Percentiles rank a stretch among this genome's conserved stretches.
Evolutionary conservation across 108 stramenopile species (phyloP).

Genomic region (Nitzschia inconspicua): DNA sequence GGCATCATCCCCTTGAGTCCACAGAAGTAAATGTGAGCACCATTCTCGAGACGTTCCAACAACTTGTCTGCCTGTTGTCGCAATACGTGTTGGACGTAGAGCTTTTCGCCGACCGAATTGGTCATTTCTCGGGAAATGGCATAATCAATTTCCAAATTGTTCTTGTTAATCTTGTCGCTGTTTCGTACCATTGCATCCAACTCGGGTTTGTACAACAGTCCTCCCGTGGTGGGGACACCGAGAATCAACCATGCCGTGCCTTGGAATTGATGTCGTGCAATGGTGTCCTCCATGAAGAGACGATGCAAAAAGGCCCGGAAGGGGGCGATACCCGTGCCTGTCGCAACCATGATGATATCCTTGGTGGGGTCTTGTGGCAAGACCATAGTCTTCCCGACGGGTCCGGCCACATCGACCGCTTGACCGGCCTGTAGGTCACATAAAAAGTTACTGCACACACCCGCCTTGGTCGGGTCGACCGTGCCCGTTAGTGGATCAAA

Average conservation of each 20-base stretch:
- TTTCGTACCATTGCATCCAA: conserved; percentile 67
- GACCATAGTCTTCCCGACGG: conserved; percentile 89
- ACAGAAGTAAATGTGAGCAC: conserved; percentile 85
- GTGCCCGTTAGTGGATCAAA: conserved; percentile 59
- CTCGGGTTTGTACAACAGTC: conserved; percentile 76
- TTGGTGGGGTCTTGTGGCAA: conserved; percentile 61
- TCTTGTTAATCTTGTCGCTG: conserved; percentile 5
- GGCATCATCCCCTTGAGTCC: conserved; percentile 94
- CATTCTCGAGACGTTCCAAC: conserved; percentile 57
- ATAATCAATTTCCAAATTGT: conserved; percentile 54
- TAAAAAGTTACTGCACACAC: conserved; percentile 78
- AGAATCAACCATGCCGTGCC: conserved; percentile 77
- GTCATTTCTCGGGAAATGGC: conserved; percentile 83
- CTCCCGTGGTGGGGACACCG: conserved; percentile 76
- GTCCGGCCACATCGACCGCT: conserved; percentile 67
- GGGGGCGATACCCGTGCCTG: conserved; percentile 89
- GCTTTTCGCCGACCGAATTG: conserved; percentile 66
- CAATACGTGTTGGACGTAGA: conserved; percentile 85
- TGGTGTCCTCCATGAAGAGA: conserved; percentile 79
- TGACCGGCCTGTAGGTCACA: conserved; percentile 63
- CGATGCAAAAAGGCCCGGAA: conserved; percentile 85
- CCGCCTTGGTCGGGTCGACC: conserved; percentile 62
- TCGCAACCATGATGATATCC: conserved; percentile 88
- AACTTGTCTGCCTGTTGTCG: conserved; percentile 60
- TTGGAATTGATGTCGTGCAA: conserved; percentile 69